Evolutionary conservation across 768 basidiomycete genomes (phyloP).

Genomic region (Harrya chromipes): DNA sequence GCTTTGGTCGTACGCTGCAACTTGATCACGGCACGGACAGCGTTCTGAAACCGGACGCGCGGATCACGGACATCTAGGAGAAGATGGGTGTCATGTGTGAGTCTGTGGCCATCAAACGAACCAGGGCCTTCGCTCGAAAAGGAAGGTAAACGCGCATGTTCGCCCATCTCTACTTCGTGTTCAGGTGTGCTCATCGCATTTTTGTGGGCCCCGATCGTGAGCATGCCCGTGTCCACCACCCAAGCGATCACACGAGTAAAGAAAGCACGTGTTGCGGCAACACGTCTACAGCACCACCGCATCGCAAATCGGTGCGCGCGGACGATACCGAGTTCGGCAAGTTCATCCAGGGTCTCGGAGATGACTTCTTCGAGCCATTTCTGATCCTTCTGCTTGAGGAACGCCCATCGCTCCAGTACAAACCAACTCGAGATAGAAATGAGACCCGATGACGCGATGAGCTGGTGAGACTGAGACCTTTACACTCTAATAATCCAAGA

Average conservation of each 20-base stretch:
- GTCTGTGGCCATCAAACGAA: neutral
- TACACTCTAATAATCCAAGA: neutral
- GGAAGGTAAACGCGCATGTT: neutral
- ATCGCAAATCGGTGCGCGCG: slow-evolving; percentile 23
- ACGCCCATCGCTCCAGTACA: slow-evolving; percentile 46
- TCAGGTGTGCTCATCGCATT: neutral
- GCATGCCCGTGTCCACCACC: slow-evolving; percentile 8
- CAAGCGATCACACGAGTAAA: slow-evolving; percentile 12
- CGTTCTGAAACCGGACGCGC: slow-evolving; percentile 36
- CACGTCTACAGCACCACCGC: slow-evolving; percentile 20
- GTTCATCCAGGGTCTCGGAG: slow-evolving; percentile 20
- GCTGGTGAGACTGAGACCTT: slow-evolving; percentile 10
- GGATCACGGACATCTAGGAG: slow-evolving; percentile 23
- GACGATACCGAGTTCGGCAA: slow-evolving; percentile 21
- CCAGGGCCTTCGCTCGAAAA: slow-evolving; percentile 4
- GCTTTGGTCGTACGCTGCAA: slow-evolving; percentile 31
- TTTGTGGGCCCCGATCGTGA: neutral
- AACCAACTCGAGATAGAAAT: slow-evolving; percentile 53
- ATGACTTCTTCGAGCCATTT: slow-evolving; percentile 45
- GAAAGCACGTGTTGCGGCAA: slow-evolving; percentile 6
- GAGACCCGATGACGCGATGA: slow-evolving; percentile 37
- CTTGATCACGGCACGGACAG: slow-evolving; percentile 44
- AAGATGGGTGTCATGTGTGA: slow-evolving; percentile 7
- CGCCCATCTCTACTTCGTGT: neutral
- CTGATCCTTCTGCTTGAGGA: slow-evolving; percentile 40